Evolutionary conservation across 768 basidiomycete genomes (phyloP), one percentile per base, ranked within the genome.

Genomic region (Boletus fagicola): DNA sequence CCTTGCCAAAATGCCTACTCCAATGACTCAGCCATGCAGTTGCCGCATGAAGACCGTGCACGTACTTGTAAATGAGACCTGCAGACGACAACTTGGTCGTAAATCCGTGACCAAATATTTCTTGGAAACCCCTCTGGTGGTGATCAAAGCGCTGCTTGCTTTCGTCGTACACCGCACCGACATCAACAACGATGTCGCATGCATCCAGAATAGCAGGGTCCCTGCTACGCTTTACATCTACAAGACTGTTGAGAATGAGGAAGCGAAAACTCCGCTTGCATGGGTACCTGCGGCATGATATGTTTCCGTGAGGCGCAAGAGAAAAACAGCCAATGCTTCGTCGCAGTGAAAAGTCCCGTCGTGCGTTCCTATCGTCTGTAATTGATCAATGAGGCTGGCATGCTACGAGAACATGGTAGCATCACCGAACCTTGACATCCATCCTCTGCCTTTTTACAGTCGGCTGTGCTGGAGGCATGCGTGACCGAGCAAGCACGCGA

Each of bases 261-360:
- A 49, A 24, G 18, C 15, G 31, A 51, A 35, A 46, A 44, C 48
- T 36, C 33, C 26, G 30, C 28, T 46, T 39, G 53, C 54, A 49
- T 40, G 63, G 77, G 54, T 61, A 90, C 93, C 84, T 65, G 94
- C 87, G 69, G 85, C 80, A 39, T 80, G 82, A 74, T 90, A 99
- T 10, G 81, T 75, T 18, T 81, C 73, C 2, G 94, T 95, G 64
- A 84, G 84, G 49, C 85, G 85, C 31, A 99, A 79, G 61, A 99
- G 80, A 72, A 88, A 94, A 18, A 96, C 90, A 0, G 96, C 97
- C 33, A 98, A 82, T 0, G 94, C 94, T 75, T 99, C 96, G 65
- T 99, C 96, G 72, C 93, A 95, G 66, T 99, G 95, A 71, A 98
- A 98, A 0, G 93, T 93, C 18, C 95, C 95, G 57, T 89, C 92